phyloP scores from a whole-genome alignment of 2,329 filamentous ascomycete species.

The Diplodia sapinea region DNA sequence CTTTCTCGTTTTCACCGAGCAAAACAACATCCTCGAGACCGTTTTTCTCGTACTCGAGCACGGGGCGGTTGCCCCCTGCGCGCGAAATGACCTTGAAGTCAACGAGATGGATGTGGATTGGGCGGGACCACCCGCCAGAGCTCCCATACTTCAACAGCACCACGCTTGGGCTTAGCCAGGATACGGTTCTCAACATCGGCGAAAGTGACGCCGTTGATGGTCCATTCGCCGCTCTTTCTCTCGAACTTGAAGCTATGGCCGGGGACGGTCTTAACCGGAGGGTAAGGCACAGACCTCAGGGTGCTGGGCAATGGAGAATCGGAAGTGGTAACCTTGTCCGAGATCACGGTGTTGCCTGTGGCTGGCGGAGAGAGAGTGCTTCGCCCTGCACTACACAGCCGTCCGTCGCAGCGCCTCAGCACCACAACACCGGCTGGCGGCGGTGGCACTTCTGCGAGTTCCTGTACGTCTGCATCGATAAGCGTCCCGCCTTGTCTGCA shows the following conservation, averaged over 20 bases:
- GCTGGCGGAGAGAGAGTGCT: neutral
- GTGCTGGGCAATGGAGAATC: slow-evolving; percentile 40
- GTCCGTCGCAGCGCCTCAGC: too few species aligned
- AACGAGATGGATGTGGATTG: slow-evolving; percentile 64
- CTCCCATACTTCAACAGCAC: slow-evolving; percentile 47
- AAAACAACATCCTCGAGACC: slow-evolving; percentile 66
- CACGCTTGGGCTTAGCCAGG: slow-evolving; percentile 42
- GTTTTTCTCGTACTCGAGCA: slow-evolving; percentile 60
- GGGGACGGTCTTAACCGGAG: slow-evolving; percentile 37
- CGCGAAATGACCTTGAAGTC: slow-evolving; percentile 62
- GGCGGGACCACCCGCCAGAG: slow-evolving; percentile 59
- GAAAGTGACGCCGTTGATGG: slow-evolving; percentile 46
- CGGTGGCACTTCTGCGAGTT: too few species aligned
- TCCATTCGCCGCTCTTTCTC: slow-evolving; percentile 40
- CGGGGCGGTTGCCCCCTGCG: slow-evolving; percentile 51
- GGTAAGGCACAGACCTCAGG: slow-evolving; percentile 39
- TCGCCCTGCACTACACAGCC: too few species aligned
- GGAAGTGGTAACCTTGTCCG: slow-evolving; percentile 36
- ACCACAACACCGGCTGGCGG: too few species aligned
- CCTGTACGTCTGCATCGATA: too few species aligned
- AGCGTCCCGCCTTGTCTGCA: too few species aligned
- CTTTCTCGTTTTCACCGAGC: slow-evolving; percentile 56
- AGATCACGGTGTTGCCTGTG: neutral
- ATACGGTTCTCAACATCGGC: slow-evolving; percentile 44
- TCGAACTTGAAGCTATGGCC: slow-evolving; percentile 45